Conservation (phyloP, 1,139 yeast genomes). For the Scheffersomyces segobiensis region DNA sequence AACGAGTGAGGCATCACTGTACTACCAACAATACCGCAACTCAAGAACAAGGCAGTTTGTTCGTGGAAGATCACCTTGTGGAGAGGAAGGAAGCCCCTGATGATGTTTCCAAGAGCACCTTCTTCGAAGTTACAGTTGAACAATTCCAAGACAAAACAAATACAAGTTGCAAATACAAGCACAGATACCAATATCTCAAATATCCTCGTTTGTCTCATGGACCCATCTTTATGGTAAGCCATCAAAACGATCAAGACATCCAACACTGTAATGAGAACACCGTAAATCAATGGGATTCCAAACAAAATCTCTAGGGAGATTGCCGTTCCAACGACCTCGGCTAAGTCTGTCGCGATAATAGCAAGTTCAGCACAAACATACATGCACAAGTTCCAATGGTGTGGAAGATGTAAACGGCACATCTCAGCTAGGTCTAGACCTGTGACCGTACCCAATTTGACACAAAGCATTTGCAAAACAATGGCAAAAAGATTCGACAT, state of each 20-base stretch:
- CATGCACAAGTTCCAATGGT: slow-evolving; percentile 56
- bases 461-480: slow-evolving; percentile 67
- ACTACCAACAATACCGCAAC: slow-evolving; percentile 77
- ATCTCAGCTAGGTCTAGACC: slow-evolving; percentile 86
- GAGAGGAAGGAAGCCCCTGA: slow-evolving; percentile 63
- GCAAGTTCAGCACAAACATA: slow-evolving; percentile 83
- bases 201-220: slow-evolving; percentile 61
- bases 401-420: slow-evolving; percentile 65
- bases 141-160: slow-evolving; percentile 63
- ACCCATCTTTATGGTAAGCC: slow-evolving; percentile 73
- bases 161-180: slow-evolving; percentile 63
- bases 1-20: slow-evolving; percentile 85
- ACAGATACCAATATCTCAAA: slow-evolving; percentile 68
- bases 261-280: slow-evolving; percentile 68
- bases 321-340: slow-evolving; percentile 87
- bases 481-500: slow-evolving; percentile 73
- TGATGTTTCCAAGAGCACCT: slow-evolving; percentile 36
- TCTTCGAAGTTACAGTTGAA: slow-evolving; percentile 49
- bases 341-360: slow-evolving; percentile 88
- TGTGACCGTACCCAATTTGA: slow-evolving; percentile 78
- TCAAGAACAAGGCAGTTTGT: slow-evolving; percentile 61
- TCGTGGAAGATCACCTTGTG: slow-evolving; percentile 47
- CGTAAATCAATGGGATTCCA: slow-evolving; percentile 62
- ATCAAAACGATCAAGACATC: slow-evolving; percentile 68
- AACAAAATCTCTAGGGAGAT: slow-evolving; percentile 70